Percentiles rank a stretch among this genome's conserved stretches.
Conservation (phyloP, 768 basidiomycete species). For the Mycena galopus region DNA sequence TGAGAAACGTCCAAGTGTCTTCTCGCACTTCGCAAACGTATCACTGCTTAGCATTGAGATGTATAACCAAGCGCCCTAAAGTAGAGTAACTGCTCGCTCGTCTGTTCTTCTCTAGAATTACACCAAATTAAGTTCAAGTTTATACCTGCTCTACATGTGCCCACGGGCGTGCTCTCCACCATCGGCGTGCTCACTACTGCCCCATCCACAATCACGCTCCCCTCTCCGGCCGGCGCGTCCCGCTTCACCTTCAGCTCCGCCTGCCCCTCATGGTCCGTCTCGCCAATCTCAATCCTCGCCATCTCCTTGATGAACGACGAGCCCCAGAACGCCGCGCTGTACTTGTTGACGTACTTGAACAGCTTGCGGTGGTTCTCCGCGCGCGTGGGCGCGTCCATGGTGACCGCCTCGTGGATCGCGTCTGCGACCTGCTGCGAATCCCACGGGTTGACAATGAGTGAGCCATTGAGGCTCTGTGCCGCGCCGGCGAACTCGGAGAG, state of each 20-base stretch:
- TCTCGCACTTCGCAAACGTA: neutral
- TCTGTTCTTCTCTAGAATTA: slow-evolving; percentile 30
- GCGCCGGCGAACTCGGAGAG: slow-evolving; percentile 99
- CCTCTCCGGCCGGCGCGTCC: slow-evolving; percentile 49
- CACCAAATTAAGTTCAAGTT: no score
- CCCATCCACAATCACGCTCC: slow-evolving; percentile 56
- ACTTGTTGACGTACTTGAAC: slow-evolving; percentile 97
- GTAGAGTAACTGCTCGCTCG: neutral
- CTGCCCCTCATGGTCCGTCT: slow-evolving; percentile 53
- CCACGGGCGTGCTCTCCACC: slow-evolving; percentile 18
- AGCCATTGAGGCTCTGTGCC: slow-evolving; percentile 95
- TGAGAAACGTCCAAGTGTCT: no score
- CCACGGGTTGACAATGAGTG: slow-evolving; percentile 98
- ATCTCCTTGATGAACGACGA: slow-evolving; percentile 91
- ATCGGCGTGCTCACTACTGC: slow-evolving; percentile 39
- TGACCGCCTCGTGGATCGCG: slow-evolving; percentile 96
- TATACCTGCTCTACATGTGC: no score
- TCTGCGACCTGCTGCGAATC: slow-evolving; percentile 98
- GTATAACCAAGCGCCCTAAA: slow-evolving; percentile 6
- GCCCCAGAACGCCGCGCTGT: slow-evolving; percentile 94
- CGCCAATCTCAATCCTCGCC: slow-evolving; percentile 66
- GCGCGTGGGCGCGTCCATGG: slow-evolving; percentile 85
- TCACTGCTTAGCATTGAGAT: neutral
- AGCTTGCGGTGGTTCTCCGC: slow-evolving; percentile 95
- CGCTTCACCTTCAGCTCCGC: slow-evolving; percentile 49